Percentiles rank a stretch among this genome's conserved stretches.
Conservation (phyloP, 1,284 basidiomycete genomes). For the Rhodofomes roseus region DNA sequence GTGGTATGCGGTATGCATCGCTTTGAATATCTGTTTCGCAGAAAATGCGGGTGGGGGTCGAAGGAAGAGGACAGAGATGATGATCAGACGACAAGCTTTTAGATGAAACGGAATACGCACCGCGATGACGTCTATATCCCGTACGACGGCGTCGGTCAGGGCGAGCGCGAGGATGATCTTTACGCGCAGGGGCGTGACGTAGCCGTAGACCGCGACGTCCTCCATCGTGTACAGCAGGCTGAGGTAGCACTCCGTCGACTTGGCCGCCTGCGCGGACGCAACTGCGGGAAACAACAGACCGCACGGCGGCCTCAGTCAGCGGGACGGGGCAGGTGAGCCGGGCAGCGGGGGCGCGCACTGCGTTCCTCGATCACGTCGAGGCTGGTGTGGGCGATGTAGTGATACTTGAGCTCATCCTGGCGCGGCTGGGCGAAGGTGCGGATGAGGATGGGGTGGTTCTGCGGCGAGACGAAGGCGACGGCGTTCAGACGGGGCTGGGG, state of each 20-base stretch:
- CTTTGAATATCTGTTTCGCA: constrained; percentile 82
- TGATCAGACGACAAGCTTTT: background rate
- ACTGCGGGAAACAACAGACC: constrained; percentile 31
- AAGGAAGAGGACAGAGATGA: background rate
- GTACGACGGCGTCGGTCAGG: constrained; percentile 73
- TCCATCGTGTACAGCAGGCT: constrained; percentile 78
- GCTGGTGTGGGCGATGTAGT: constrained; percentile 79
- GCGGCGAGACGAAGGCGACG: constrained; percentile 76
- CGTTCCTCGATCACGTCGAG: constrained; percentile 80
- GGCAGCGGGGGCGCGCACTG: constrained; percentile 24
- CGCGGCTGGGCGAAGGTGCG: constrained; percentile 55
- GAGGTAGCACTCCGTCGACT: constrained; percentile 70
- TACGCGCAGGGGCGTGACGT: constrained; percentile 76
- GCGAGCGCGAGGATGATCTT: constrained; percentile 77
- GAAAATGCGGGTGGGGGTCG: background rate
- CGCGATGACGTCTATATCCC: constrained; percentile 66
- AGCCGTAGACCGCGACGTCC: constrained; percentile 80
- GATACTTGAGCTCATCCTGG: constrained; percentile 73
- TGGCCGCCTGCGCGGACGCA: constrained; percentile 43
- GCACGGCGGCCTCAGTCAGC: constrained; percentile 2
- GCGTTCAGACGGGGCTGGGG: constrained; percentile 66
- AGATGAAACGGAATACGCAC: constrained; percentile 37
- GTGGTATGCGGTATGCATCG: constrained; percentile 78
- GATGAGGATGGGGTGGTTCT: constrained; percentile 77
- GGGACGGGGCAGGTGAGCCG: background rate